phyloP scores from a whole-genome alignment of 768 basidiomycete genomes.

The Porpolomopsis calyptriformis region DNA sequence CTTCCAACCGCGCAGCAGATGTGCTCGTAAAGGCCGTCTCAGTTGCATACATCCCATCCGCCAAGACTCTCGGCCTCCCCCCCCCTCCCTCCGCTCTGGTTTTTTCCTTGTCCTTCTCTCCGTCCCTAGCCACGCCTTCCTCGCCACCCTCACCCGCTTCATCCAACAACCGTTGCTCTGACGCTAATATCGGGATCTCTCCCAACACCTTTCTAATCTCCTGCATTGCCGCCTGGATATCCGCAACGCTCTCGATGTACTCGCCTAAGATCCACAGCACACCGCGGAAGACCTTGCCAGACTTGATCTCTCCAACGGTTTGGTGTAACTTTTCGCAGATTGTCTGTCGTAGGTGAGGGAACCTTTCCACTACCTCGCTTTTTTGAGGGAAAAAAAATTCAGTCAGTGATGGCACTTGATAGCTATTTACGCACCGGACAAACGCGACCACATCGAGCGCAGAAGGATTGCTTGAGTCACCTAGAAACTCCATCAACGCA shows the following conservation, averaged over 20 bases:
- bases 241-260: constrained; percentile 60
- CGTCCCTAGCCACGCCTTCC: constrained; percentile 42
- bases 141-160: constrained; percentile 41
- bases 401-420: too few species aligned
- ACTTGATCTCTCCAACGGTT: constrained; percentile 81
- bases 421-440: too few species aligned
- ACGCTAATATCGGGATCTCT: constrained; percentile 94
- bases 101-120: constrained; percentile 38
- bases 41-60: constrained; percentile 96
- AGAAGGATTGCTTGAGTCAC: too few species aligned
- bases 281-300: constrained; percentile 93
- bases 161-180: constrained; percentile 75
- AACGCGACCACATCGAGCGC: too few species aligned
- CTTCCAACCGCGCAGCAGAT: constrained; percentile 57
- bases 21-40: constrained; percentile 78
- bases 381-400: constrained; percentile 1
- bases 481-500: too few species aligned
- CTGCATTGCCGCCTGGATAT: constrained; percentile 63
- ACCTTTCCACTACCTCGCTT: constrained; percentile 95
- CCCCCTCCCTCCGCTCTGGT: constrained; percentile 32
- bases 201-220: constrained; percentile 82
- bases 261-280: constrained; percentile 98
- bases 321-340: constrained; percentile 79
- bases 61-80: constrained; percentile 72
- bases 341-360: constrained; percentile 72